These are phyloP conservation scores for Penicillium sp. DNA, from an alignment of 2,329 filamentous ascomycete genomes.

Conservation along the genomic window DNA sequence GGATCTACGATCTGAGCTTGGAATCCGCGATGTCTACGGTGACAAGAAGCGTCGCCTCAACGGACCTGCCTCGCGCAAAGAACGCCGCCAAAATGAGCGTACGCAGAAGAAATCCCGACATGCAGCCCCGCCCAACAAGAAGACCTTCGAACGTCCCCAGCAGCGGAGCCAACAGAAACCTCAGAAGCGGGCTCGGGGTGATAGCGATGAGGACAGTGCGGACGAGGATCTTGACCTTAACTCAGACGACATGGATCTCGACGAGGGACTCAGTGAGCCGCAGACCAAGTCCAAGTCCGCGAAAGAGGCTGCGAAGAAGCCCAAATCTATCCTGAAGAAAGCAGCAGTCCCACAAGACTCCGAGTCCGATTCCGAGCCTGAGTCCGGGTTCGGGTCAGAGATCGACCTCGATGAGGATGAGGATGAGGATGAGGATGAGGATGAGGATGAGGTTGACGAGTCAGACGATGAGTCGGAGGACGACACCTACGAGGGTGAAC, in stretches of 20 bases:
- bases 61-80: conserved; percentile 46
- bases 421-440: conserved; percentile 22
- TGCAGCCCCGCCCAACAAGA: conserved; percentile 16
- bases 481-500: conserved; percentile 11
- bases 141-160: conserved; percentile 5
- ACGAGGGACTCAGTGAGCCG: conserved; percentile 14
- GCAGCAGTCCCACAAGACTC: conserved; percentile 20
- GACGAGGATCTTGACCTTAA: conserved; percentile 21
- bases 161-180: conserved; percentile 11
- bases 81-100: conserved; percentile 59
- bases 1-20: conserved; percentile 34
- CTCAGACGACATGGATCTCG: conserved; percentile 12
- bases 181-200: conserved; percentile 10
- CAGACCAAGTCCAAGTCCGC: conserved; percentile 18
- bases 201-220: conserved; percentile 23
- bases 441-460: conserved; percentile 18
- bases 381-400: background rate
- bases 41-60: conserved; percentile 26
- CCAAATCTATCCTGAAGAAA: conserved; percentile 34
- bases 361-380: conserved; percentile 6
- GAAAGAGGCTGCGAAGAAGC: conserved; percentile 18
- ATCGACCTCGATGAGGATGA: too few relatives aligned
- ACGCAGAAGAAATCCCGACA: conserved; percentile 49
- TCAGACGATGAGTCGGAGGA: conserved; percentile 22
- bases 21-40: conserved; percentile 31